Percentiles rank a stretch among this genome's conserved stretches.
phyloP scores from a whole-genome alignment of 1,284 basidiomycete genomes.

The Sutorius eximius region DNA sequence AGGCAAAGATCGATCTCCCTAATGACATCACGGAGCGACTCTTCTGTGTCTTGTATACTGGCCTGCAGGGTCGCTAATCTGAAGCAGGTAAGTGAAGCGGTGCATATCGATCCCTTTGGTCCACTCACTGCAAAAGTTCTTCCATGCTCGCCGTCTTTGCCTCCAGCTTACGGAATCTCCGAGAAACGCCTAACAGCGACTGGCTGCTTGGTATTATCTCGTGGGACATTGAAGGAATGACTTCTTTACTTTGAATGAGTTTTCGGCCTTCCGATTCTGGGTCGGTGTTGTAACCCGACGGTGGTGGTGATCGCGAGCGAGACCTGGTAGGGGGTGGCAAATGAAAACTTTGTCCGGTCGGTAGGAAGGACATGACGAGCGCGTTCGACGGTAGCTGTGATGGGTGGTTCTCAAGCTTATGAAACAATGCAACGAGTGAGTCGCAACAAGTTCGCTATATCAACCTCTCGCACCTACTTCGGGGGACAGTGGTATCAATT shows the following conservation, averaged over 20 bases:
- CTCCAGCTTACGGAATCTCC: conserved; percentile 30
- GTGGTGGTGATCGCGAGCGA: conserved; percentile 45
- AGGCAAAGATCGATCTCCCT: conserved; percentile 54
- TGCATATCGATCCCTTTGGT: conserved; percentile 6
- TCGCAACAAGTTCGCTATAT: conserved; percentile 6
- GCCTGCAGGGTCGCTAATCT: conserved; percentile 74
- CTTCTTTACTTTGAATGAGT: conserved; percentile 31
- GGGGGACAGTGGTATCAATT: conserved; percentile 60
- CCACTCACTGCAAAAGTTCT: conserved; percentile 66
- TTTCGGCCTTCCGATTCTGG: conserved; percentile 54
- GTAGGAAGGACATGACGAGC: conserved; percentile 62
- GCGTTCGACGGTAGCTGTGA: conserved; percentile 70
- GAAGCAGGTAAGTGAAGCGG: neutral
- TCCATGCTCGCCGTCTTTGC: conserved; percentile 58
- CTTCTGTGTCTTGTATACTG: conserved; percentile 65
- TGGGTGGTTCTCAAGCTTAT: conserved; percentile 46
- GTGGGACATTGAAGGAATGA: conserved; percentile 17
- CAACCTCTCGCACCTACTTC: conserved; percentile 50
- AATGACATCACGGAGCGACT: conserved; percentile 56
- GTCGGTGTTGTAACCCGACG: conserved; percentile 67
- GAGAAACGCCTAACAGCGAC: conserved; percentile 15
- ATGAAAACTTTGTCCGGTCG: conserved; percentile 58
- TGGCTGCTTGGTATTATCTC: conserved; percentile 20
- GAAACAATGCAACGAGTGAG: conserved; percentile 10
- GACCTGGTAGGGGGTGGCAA: conserved; percentile 41